Base-by-base conservation (phyloP, 2,329 filamentous ascomycete species). In the Hymenotorrendiella dingleyae region DNA sequence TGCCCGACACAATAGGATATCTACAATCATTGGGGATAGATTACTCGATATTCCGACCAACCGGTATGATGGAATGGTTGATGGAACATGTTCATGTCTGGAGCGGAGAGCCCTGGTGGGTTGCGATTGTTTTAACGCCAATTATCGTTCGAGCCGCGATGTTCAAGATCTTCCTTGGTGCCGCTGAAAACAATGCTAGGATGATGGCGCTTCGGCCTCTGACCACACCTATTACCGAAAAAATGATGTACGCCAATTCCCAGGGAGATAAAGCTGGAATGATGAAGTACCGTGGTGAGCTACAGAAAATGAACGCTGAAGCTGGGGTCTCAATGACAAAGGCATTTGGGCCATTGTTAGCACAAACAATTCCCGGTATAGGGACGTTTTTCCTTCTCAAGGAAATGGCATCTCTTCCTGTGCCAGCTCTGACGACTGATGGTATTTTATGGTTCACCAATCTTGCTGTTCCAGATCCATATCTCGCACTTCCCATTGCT, bases 31-130 rank as follows among this genome's bases (percentile, higher is more conserved):
- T 97, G 9, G 93, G 93, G 3, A 69, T 98, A 17, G 86, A 97
- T 56, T 97, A 84, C 58, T 89, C 91, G 60, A 21, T 19, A 24
- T 90, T 71, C 69, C 91, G 91, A 12, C 78, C 86, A 4, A 86
- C 89, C 0, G 68, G 81, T 4, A 53, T 78, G 12, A 80, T 93
- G 63, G 74, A 96, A 66, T 90, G 75, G 72, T 17, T 78, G 3
- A 67, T 97, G 9, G 93, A 98, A 69, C 80, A 91, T 60, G 61
- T 94, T 29, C 88, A 98, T 65, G 71, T 96, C 48, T 82, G 74
- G 54, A 44, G 64, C 2, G 87, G 84, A 26, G 65, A 87, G 42
- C 86, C 88, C 10, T 97, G 93, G 93, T 89, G 86, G 72, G 80
- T 70, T 2, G 78, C 85, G 46, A 84, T 96, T 55, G 64, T 82